Percentiles rank a stretch among this genome's conserved stretches.
Evolutionary conservation across 108 stramenopile genomes (phyloP).

Genomic region (Cyclotella atomus): DNA sequence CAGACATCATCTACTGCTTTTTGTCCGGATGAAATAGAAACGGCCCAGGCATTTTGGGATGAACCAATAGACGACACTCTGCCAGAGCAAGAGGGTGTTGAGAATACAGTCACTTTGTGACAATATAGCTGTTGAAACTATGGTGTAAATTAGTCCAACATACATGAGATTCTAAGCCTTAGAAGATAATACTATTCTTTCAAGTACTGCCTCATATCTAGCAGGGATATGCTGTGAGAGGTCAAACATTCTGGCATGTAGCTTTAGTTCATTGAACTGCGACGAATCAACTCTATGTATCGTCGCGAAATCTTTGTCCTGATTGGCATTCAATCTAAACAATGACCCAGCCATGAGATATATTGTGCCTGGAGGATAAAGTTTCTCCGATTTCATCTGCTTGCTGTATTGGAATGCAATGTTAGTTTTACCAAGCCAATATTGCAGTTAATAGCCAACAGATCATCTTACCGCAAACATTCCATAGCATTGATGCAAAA

Average conservation of each 20-base stretch:
- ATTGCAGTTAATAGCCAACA: no score
- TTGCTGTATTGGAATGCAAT: no score
- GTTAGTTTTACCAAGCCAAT: no score
- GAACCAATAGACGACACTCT: not conserved
- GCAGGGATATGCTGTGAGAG: conserved; percentile 63
- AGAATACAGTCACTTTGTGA: not conserved
- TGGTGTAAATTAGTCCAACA: no score
- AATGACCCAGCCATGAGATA: conserved; percentile 32
- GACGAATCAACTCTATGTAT: conserved; percentile 25
- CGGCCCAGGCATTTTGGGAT: conserved; percentile 13
- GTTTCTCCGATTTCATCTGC: conserved; percentile 54
- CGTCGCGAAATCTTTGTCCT: not conserved
- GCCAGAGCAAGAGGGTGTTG: not conserved
- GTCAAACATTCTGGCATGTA: conserved; percentile 75
- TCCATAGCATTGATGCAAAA: conserved; percentile 59
- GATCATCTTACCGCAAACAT: conserved; percentile 1
- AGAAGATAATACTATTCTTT: not conserved
- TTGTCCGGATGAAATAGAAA: conserved; percentile 7
- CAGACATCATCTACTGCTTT: not conserved
- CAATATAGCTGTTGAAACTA: not conserved
- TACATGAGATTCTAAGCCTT: no score
- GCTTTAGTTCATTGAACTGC: conserved; percentile 47
- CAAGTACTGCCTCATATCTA: conserved; percentile 60
- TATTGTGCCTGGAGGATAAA: conserved; percentile 73
- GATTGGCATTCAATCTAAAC: conserved; percentile 28